Base-by-base conservation (phyloP, 2,329 filamentous ascomycete species). In the Drechslerella coelobrocha region DNA sequence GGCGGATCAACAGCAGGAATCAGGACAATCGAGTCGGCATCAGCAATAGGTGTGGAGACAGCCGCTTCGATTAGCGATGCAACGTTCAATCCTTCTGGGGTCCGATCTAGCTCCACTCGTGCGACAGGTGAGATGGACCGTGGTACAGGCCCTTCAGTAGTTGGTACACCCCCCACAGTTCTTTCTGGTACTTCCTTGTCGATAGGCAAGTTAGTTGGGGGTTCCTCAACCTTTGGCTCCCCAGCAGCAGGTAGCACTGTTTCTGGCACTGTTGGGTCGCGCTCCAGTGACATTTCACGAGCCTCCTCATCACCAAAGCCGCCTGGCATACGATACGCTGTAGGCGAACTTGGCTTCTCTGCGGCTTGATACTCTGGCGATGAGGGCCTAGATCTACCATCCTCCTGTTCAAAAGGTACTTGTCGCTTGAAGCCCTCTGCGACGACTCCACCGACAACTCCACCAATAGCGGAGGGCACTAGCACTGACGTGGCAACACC, bases 401-500 rank as follows among this genome's bases (percentile, higher is more conserved):
- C 48, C 27, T 52, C 53, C 19, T 39, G 4, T 19, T 21, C 41
- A 14, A 45, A 19, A 19, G 41, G 17, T 45, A 29, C 26, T 31
- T 53, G 55, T 21, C 53, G 62, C 19, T 55, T 54, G 19, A 71
- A 50, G 26, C 8, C 45, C 17, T 59, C 59, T 17, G 66, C 48
- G 12, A 71, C 27, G 27, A 10, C 37, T 39, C 66, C 66, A 71
- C 48, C 48, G 12, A 71, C 27, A 23, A 10, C 37, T 39, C 66
- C 66, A 71, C 48, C 53, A 21, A 71, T 60, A 52, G 48, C 37
- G 12, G 48, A 1, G 19, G 68, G 55, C 24, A 52, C 57, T 56
- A 66, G 34, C 50, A 65, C 68, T 72, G 61, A 65, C 68, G 68
- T 72, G 68, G 68, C 68, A 72, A 47, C 61, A 52, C 54, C 61